These are phyloP conservation scores for Colletotrichum lupini DNA, from an alignment of 2,329 filamentous ascomycete species.

Conservation along the genomic window DNA sequence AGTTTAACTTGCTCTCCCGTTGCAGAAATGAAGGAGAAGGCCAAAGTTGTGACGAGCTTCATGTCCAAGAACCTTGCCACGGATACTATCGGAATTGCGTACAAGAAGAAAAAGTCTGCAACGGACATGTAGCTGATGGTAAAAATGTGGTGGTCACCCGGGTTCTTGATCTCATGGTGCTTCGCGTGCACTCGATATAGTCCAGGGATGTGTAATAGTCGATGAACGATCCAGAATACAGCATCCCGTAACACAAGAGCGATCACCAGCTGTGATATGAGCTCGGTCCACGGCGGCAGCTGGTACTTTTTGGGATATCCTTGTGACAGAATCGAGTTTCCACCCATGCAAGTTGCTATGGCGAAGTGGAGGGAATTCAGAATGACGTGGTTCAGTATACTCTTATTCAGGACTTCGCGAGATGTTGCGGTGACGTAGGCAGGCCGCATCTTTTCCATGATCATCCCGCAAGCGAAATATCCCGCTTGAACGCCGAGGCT, in stretches of 20 bases:
- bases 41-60: conserved; percentile 2
- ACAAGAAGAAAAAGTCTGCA: conserved; percentile 3
- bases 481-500: background rate
- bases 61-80: conserved; percentile 2
- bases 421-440: background rate
- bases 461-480: background rate
- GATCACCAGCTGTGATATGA: background rate
- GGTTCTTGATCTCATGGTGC: conserved; percentile 11
- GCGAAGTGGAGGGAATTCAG: background rate
- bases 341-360: background rate
- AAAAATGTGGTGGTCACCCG: background rate
- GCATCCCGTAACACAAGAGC: conserved; percentile 1
- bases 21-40: conserved; percentile 2
- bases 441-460: background rate
- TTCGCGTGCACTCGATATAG: conserved; percentile 11
- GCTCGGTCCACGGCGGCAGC: background rate
- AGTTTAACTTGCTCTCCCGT: conserved; percentile 6
- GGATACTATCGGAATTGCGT: background rate
- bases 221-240: background rate
- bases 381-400: conserved; percentile 1
- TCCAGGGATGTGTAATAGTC: background rate
- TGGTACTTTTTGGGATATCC: background rate
- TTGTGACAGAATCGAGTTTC: background rate
- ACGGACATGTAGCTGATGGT: conserved; percentile 19
- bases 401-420: background rate